Evolutionary conservation across 2,329 filamentous ascomycete species (phyloP), one percentile per base, ranked within the genome.

Genomic region (Pestalotiopsis sp.): DNA sequence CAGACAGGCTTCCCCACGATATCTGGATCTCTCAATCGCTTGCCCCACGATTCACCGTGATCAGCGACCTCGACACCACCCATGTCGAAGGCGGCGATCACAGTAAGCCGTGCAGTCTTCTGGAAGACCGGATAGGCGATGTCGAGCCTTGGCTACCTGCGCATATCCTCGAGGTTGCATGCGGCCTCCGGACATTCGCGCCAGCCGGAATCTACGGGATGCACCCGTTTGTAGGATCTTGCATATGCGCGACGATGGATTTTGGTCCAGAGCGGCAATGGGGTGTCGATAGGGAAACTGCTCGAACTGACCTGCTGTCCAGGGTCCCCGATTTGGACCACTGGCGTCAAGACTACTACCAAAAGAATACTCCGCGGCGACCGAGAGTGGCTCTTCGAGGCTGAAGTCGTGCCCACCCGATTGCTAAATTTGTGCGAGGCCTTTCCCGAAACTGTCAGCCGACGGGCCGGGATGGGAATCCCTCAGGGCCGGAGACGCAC

Each of bases 271-370:
- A n/a, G 44, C 44, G 44, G 44, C 14, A 2, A 52, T n/a, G 2
- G 17, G 17, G 44, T n/a, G 17, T n/a, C 9, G 17, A 9, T 3
- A n/a, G 20, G 44, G 44, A n/a, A 22, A n/a, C n/a, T n/a, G 20
- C n/a, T n/a, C 5, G n/a, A n/a, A n/a, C 7, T 52, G 44, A 22
- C 30, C 30, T 35, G 44, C 7, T 52, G 44, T 9, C 14, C 22
- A n/a, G 17, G 20, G 1, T n/a, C 5, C 20, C n/a, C 1, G 30
- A 35, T 35, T n/a, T 11, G 0, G 6, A 52, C 0, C 1, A n/a
- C 44, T 11, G 7, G 1, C 2, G 0, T 3, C 9, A 7, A 35
- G 30, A 3, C 44, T 52, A n/a, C n/a, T 0, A 22, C n/a, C 17
- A 22, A 1, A 22, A 52, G 20, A n/a, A 7, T 20, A 52, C 22